Conservation (phyloP, 179 eudicot species). For the Vitellaria paradoxa region DNA sequence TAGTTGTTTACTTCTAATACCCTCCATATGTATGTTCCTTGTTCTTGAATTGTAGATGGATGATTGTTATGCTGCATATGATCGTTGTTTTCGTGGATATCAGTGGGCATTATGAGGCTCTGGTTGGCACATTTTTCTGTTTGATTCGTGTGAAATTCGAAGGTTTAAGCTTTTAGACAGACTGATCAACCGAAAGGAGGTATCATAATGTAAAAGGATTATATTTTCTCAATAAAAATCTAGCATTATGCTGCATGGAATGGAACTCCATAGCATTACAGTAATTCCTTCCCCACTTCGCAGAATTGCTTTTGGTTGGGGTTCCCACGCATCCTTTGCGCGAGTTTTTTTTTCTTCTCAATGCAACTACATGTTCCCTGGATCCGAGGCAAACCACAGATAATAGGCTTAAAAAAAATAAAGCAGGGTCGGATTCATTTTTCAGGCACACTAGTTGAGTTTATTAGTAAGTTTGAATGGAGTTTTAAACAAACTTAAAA, state of each 20-base stretch:
- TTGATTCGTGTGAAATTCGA: conserved; percentile 3
- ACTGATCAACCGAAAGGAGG: conserved; percentile 3
- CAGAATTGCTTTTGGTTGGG: neutral
- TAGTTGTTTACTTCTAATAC: conserved; percentile 1
- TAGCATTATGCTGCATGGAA: neutral
- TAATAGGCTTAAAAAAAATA: too few species aligned
- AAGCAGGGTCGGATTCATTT: too few species aligned
- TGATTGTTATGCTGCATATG: conserved; percentile 21
- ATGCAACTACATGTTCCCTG: too few species aligned
- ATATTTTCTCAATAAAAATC: neutral
- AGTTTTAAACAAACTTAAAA: too few species aligned
- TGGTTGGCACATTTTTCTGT: conserved; percentile 13
- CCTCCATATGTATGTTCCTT: conserved; percentile 4
- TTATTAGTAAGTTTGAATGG: too few species aligned
- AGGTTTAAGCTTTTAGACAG: neutral
- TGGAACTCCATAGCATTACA: neutral
- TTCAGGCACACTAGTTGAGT: too few species aligned
- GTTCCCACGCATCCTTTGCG: conserved; percentile 1
- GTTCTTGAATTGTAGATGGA: conserved; percentile 29
- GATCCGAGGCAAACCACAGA: too few species aligned
- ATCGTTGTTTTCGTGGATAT: conserved; percentile 10
- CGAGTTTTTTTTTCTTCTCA: too few species aligned
- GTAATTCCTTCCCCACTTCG: neutral
- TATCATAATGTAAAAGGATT: conserved; percentile 4
- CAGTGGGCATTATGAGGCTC: conserved; percentile 9